A percentile compares a stretch with the other conserved stretches of the same genome.
These are phyloP conservation scores for Orbilia oligospora DNA, from an alignment of 2,329 filamentous ascomycete species.

Conservation along the genomic window DNA sequence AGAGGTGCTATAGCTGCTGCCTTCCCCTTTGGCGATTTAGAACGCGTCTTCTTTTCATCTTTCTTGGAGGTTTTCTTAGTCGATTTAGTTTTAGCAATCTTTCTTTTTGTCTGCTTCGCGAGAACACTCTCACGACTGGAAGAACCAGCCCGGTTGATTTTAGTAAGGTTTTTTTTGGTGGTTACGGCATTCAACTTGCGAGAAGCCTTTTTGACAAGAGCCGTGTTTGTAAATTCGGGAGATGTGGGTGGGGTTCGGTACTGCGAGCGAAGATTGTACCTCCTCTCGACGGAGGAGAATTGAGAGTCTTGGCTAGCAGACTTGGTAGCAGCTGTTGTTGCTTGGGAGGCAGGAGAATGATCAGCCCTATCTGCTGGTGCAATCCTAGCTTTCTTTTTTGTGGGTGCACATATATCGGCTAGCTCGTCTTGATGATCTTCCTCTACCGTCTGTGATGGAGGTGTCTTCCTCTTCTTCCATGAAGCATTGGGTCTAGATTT, in stretches of 20 bases:
- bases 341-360: conserved; percentile 36
- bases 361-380: background rate
- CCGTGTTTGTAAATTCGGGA: conserved; percentile 25
- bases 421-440: conserved; percentile 51
- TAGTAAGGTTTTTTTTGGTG: conserved; percentile 13
- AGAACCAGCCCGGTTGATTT: conserved; percentile 20
- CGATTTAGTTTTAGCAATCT: conserved; percentile 28
- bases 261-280: conserved; percentile 57
- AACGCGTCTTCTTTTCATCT: conserved; percentile 42
- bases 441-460: conserved; percentile 30
- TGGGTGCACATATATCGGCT: conserved; percentile 52
- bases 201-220: conserved; percentile 16
- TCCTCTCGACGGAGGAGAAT: conserved; percentile 33
- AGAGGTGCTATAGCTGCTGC: conserved; percentile 9
- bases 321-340: conserved; percentile 19
- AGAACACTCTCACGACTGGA: conserved; percentile 47
- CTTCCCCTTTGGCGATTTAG: conserved; percentile 11
- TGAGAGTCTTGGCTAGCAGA: conserved; percentile 39
- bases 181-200: conserved; percentile 10
- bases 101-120: conserved; percentile 38
- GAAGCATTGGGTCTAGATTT: conserved; percentile 14
- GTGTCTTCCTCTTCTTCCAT: conserved; percentile 41
- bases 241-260: conserved; percentile 55
- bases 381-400: conserved; percentile 55
- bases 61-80: conserved; percentile 17